Base-by-base conservation (phyloP, 129 eudicot genomes). In the Gnaphalium uliginosum region DNA sequence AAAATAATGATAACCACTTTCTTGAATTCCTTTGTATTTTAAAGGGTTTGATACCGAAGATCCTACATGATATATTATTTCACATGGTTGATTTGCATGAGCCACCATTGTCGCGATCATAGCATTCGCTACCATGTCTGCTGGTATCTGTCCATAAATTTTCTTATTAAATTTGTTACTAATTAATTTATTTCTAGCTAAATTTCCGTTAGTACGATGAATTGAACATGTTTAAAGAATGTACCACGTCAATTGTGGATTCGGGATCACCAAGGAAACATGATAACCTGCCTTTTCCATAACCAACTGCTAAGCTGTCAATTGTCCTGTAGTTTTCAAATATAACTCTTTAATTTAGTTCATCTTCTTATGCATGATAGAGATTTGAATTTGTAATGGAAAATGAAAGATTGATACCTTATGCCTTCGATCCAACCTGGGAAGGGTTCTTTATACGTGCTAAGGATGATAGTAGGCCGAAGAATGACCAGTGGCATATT, bases 51-150 rank as follows among this genome's bases (percentile, higher is more conserved):
- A 77, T 26, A 72, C 63, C 13, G 92, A 83, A n/a, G 89, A 88
- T 25, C 89, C 87, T 41, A 88, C 70, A 50, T 88, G 89, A 71
- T 84, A 84, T 13, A 87, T 78, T 6, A 37, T 57, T 26, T 69
- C 79, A 18, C 53, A 63, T 8, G 75, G n/a, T 60, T 81, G 74
- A 67, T 63, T 84, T 50, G 82, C 81, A 53, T 82, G 84, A 14
- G 78, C 72, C 19, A 59, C 86, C 84, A 87, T 87, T 35, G 83
- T 82, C 4, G 81, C 80, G 0, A 87, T 66, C 79, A 84, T 81
- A 41, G 82, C 79, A 54, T 87, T 84, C 58, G 81, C 91, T 23
- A 87, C 91, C 91, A 87, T 87, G 53, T 87, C 91, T 6, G 80
- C 88, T 0, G 91, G 91, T 50, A 87, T 82, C 91, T 84, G 72